Base-by-base conservation (phyloP, 192 early-diverging fungal species). In the Chytriomyces hyalinus region DNA sequence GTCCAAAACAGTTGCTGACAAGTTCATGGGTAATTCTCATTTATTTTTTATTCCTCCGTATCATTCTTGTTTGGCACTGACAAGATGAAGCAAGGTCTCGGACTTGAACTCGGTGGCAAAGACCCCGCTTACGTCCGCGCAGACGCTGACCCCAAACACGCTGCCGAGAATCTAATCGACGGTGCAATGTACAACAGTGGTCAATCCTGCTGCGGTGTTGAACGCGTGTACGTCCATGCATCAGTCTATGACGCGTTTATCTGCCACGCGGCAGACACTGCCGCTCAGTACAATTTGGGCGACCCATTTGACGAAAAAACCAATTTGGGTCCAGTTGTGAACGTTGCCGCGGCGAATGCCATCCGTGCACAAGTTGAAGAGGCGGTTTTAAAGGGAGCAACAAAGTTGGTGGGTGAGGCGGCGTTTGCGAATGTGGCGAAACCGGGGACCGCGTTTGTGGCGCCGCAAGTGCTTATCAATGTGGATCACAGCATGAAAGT, bases 71-170 rank as follows among this genome's bases (percentile, higher is more conserved):
- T 22, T 24, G 2, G 63, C 10, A 22, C 11, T 48, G 3, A 73
- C 13, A 77, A 20, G 11, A 59, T 26, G 6, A 61, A 24, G 26
- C 4, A 66, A 90, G 90, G 86, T 6, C 88, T 91, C 24, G 90
- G 88, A 4, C 82, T 95, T 65, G 94, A 95, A 57, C 85, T 95
- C 5, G 94, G 94, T 26, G 94, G 94, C 15, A 95, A 95, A 77
- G 92, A 94, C 80, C 90, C 94, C 9, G 92, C 93, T 15, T 94
- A 94, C 67, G 92, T 95, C 11, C 86, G 91, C 5, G 79, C 83
- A 6, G 93, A 94, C 78, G 87, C 88, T 22, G 89, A 94, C 73
- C 73, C 93, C 26, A 86, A 83, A 61, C 90, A 90, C 69, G 91
- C 93, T 0, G 93, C 90, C 8, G 91, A 92, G 63, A 90, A 92